These are phyloP conservation scores for Rheum nobile DNA, from an alignment of 148 eudicot species.

Conservation along the genomic window DNA sequence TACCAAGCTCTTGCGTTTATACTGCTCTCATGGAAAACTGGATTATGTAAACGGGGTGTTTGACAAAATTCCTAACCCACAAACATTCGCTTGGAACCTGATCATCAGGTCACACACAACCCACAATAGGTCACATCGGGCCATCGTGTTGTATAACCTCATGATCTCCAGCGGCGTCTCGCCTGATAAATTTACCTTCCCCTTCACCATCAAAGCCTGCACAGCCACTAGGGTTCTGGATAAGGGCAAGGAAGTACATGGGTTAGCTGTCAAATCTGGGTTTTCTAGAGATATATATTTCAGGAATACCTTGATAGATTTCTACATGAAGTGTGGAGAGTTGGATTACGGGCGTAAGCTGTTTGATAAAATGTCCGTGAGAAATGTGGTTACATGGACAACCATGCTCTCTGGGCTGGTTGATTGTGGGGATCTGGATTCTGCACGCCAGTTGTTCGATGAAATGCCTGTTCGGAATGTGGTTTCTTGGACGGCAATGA, in stretches of 20 bases:
- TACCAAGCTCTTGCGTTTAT: constrained; percentile 27
- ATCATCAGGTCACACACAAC: constrained; percentile 33
- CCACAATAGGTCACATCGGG: constrained; percentile 18
- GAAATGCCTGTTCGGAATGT: constrained; percentile 50
- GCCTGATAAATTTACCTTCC: constrained; percentile 60
- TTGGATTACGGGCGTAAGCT: constrained; percentile 30
- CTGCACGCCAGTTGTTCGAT: constrained; percentile 34
- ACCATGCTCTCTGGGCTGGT: constrained; percentile 52
- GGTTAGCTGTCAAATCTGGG: constrained; percentile 40
- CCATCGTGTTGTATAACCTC: constrained; percentile 29
- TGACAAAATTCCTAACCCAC: constrained; percentile 22
- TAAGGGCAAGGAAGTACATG: constrained; percentile 49
- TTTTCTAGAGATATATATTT: constrained; percentile 32
- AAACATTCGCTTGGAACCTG: constrained; percentile 43
- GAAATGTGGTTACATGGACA: constrained; percentile 61
- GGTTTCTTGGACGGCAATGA: constrained; percentile 61
- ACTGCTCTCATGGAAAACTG: constrained; percentile 27
- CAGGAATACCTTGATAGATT: constrained; percentile 42
- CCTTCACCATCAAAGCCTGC: constrained; percentile 53
- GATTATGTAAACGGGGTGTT: constrained; percentile 32
- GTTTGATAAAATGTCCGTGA: constrained; percentile 52
- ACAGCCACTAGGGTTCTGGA: constrained; percentile 10
- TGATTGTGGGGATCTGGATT: constrained; percentile 28
- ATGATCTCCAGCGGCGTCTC: constrained; percentile 33
- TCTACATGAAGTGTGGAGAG: constrained; percentile 41